These are phyloP conservation scores for Kwoniella europaea DNA, from an alignment of 768 basidiomycete species.

Conservation along the genomic window DNA sequence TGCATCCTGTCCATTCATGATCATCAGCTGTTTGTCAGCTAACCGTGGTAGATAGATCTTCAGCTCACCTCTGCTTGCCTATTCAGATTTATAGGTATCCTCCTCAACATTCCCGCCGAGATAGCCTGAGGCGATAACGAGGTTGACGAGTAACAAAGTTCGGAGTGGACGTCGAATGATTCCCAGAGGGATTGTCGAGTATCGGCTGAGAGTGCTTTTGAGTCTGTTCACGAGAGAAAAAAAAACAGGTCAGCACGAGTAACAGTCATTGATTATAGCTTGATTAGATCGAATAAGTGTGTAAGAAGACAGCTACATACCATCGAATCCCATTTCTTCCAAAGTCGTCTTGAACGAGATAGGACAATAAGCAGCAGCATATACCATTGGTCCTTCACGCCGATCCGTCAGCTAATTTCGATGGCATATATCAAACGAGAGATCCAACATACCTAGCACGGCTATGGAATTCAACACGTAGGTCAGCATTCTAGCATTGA, in stretches of 20 bases:
- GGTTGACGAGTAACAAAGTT: slow-evolving; percentile 54
- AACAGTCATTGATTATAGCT: no score
- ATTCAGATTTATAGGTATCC: slow-evolving; percentile 77
- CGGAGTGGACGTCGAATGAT: slow-evolving; percentile 38
- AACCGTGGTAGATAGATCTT: not conserved
- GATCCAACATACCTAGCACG: slow-evolving; percentile 69
- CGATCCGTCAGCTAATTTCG: not conserved
- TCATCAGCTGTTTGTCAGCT: not conserved
- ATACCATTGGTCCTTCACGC: slow-evolving; percentile 74
- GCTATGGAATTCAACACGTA: slow-evolving; percentile 51
- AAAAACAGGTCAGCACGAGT: not conserved
- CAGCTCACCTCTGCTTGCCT: slow-evolving; percentile 53
- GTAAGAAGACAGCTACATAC: slow-evolving; percentile 60
- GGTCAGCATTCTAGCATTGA: no score
- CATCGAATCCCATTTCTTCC: slow-evolving; percentile 85
- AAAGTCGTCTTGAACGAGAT: slow-evolving; percentile 73
- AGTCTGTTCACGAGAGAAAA: slow-evolving; percentile 71
- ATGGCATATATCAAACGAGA: not conserved
- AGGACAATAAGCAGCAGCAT: slow-evolving; percentile 93
- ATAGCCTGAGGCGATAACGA: slow-evolving; percentile 83
- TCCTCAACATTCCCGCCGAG: slow-evolving; percentile 84
- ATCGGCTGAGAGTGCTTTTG: slow-evolving; percentile 81
- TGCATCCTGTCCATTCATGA: slow-evolving; percentile 72
- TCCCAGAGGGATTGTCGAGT: slow-evolving; percentile 63
- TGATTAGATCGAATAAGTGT: not conserved